These are phyloP conservation scores for Auricularia cornea DNA, from an alignment of 768 basidiomycete species.

Conservation along the genomic window DNA sequence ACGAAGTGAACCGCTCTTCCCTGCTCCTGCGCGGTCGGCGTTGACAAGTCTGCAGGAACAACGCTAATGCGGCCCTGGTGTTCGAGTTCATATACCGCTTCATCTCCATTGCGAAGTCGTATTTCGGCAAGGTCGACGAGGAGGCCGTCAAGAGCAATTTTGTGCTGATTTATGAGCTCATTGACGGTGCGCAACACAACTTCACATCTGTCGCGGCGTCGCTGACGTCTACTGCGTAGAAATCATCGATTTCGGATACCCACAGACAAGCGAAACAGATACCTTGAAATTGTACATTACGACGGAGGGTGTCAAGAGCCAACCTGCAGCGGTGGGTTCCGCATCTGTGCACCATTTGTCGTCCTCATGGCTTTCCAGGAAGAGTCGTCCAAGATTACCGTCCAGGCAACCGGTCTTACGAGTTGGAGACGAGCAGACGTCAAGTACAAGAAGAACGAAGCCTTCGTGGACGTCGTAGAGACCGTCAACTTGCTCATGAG, in stretches of 20 bases:
- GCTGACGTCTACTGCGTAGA: slow-evolving; percentile 38
- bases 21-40: not conserved
- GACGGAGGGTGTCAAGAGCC: slow-evolving; percentile 88
- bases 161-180: slow-evolving; percentile 93
- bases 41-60: slow-evolving; percentile 49
- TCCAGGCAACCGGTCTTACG: slow-evolving; percentile 92
- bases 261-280: slow-evolving; percentile 97
- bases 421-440: slow-evolving; percentile 95
- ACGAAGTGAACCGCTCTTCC: slow-evolving; percentile 60
- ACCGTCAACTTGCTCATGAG: slow-evolving; percentile 95
- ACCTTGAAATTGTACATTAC: slow-evolving; percentile 97
- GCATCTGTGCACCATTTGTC: not conserved
- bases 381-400: slow-evolving; percentile 94
- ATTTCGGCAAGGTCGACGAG: slow-evolving; percentile 98
- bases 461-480: slow-evolving; percentile 99
- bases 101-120: slow-evolving; percentile 86
- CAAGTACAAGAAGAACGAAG: slow-evolving; percentile 99
- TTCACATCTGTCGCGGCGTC: not conserved
- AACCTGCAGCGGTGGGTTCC: slow-evolving; percentile 66
- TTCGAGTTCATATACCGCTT: slow-evolving; percentile 98
- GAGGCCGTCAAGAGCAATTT: slow-evolving; percentile 99
- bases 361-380: slow-evolving; percentile 47
- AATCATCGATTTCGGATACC: slow-evolving; percentile 98
- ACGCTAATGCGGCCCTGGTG: slow-evolving; percentile 94
- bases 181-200: slow-evolving; percentile 62